Conservation (phyloP, 2,329 filamentous ascomycete genomes). For the Talaromyces albobiverticillius region DNA sequence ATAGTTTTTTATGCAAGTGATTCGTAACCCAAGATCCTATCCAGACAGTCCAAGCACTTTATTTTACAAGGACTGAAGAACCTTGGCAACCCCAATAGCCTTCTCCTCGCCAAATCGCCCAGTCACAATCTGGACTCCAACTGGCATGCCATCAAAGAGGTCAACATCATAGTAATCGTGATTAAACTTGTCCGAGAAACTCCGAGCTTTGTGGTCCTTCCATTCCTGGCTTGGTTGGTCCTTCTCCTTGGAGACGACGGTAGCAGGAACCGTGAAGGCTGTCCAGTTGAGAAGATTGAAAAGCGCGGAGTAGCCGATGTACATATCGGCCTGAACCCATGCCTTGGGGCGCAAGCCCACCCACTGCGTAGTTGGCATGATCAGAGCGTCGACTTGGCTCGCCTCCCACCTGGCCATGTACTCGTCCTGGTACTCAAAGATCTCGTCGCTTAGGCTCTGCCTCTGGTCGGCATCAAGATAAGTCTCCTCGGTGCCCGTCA, state of each 20-base stretch:
- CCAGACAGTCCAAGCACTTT: no score
- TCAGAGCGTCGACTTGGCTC: conserved; percentile 29
- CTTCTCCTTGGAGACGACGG: conserved; percentile 18
- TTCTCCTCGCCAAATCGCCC: conserved; percentile 33
- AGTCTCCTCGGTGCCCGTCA: conserved; percentile 26
- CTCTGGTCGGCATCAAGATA: background rate
- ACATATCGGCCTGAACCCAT: conserved; percentile 32
- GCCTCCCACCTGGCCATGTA: conserved; percentile 29
- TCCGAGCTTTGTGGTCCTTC: conserved; percentile 30
- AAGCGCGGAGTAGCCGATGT: conserved; percentile 31
- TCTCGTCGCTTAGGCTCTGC: background rate
- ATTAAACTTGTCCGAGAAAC: conserved; percentile 29
- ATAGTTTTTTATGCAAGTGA: no score
- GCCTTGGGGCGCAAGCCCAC: conserved; percentile 28
- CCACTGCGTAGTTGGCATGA: conserved; percentile 31
- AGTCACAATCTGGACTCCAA: conserved; percentile 31
- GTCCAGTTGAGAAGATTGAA: conserved; percentile 34
- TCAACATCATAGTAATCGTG: conserved; percentile 30
- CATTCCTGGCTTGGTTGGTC: conserved; percentile 23
- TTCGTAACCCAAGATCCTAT: no score
- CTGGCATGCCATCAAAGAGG: conserved; percentile 32
- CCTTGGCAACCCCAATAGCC: conserved; percentile 28
- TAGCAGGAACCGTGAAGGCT: conserved; percentile 30
- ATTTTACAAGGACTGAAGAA: conserved; percentile 18
- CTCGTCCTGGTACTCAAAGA: conserved; percentile 23